phyloP scores from a whole-genome alignment of 2,329 filamentous ascomycete species.

The Penicillium polonicum region DNA sequence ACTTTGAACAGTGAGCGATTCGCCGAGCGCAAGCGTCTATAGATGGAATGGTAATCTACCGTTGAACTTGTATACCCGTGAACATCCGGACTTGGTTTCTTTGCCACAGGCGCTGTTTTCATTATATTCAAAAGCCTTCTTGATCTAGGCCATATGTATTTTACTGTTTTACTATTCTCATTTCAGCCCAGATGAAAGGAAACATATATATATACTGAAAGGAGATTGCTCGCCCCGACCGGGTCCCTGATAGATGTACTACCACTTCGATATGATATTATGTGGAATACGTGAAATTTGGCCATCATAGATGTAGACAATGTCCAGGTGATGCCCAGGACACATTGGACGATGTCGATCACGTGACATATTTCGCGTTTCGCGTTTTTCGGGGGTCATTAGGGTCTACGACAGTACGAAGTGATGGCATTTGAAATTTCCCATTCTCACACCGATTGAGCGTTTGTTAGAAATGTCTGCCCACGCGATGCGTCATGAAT shows the following conservation, averaged over 20 bases:
- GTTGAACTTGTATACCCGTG: conserved; percentile 11
- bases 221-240: not conserved
- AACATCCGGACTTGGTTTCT: conserved; percentile 2
- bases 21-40: conserved; percentile 34
- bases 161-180: conserved; percentile 20
- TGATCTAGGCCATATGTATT: conserved; percentile 20
- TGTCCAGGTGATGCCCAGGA: not conserved
- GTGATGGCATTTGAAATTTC: not conserved
- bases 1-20: conserved; percentile 40
- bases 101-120: conserved; percentile 10
- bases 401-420: conserved; percentile 6
- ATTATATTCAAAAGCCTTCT: conserved; percentile 8
- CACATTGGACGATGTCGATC: not conserved
- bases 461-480: conserved; percentile 10
- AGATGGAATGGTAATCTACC: conserved; percentile 2
- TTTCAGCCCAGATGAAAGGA: conserved; percentile 9
- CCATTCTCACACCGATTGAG: not conserved
- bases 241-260: not conserved
- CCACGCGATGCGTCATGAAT: not conserved
- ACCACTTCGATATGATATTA: not conserved
- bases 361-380: conserved; percentile 10
- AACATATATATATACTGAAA: not conserved
- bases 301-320: not conserved
- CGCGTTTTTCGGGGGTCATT: not conserved
- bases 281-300: not conserved